Base-by-base conservation (phyloP, 2,329 filamentous ascomycete genomes). In the Pseudocercospora fuligena region DNA sequence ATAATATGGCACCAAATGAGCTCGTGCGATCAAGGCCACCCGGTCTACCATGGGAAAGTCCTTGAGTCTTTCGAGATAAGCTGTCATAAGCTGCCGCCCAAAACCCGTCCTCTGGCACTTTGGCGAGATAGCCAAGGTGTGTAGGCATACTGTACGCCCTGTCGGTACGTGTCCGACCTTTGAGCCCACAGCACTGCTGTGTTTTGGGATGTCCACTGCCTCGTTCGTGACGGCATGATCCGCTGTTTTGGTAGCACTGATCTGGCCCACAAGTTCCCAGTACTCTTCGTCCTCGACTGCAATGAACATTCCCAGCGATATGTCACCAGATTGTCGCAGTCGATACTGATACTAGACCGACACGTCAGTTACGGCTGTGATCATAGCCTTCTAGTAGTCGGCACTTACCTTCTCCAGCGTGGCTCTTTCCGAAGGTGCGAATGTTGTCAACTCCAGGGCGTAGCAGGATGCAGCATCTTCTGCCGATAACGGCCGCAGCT, bases 61-160 rank as follows among this genome's bases (percentile, higher is more conserved):
- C 73, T 87, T 88, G 80, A 94, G 90, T 61, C 90, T 86, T 76
- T 64, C n/a, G 11, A 67, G 57, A 61, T 63, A 67, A n/a, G 61
- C 23, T 19, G 54, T 27, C 58, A 67, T 33, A 8, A 67, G 56
- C 46, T 46, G 59, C 36, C 58, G 58, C 14, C 65, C 65, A 2
- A 64, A 49, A 25, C 61, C 61, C 9, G 59, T 64, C 21, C 56
- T 43, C 25, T 67, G 65, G 31, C 59, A 64, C 27, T 57, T 51
- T 7, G 61, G 65, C 7, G 25, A 49, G 9, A 67, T 47, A 6
- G 61, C 65, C 14, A 67, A 84, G 0, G 91, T 93, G 79, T 97
- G 93, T 54, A 97, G 80, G 61, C 88, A 92, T 64, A 96, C 85
- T 0, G 92, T 94, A 46, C 87, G 81, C 31, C 92, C 92, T 16